phyloP scores from a whole-genome alignment of 2,329 filamentous ascomycete genomes.

The Diplodia seriata region DNA sequence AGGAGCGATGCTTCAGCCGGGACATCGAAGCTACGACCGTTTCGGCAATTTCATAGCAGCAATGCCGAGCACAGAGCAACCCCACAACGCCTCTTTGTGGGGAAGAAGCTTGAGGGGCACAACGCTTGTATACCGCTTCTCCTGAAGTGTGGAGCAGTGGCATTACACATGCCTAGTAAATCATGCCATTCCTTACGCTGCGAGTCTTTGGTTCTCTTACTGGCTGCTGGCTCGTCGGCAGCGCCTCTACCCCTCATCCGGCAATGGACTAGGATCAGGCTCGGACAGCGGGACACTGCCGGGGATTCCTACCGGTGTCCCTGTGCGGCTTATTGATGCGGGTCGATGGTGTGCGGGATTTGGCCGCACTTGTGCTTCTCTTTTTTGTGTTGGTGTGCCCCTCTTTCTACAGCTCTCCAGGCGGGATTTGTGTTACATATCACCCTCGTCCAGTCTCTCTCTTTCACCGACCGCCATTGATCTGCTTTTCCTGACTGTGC shows the following conservation, averaged over 20 bases:
- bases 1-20: not conserved
- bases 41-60: slow-evolving; percentile 16
- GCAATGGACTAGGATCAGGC: not conserved
- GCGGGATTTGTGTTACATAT: not conserved
- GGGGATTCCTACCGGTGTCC: slow-evolving; percentile 2
- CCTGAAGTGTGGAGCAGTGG: not conserved
- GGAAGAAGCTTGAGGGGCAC: slow-evolving; percentile 20
- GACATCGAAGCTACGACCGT: slow-evolving; percentile 1
- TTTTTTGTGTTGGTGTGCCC: slow-evolving; percentile 9
- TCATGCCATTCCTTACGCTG: not conserved
- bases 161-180: not conserved
- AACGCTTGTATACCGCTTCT: not conserved
- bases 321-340: not conserved
- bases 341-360: not conserved
- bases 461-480: not conserved
- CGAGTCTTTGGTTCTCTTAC: not conserved
- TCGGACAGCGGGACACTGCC: not conserved
- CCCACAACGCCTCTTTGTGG: slow-evolving; percentile 30
- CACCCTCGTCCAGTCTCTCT: not conserved
- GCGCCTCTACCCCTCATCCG: not conserved
- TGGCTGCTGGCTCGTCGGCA: not conserved
- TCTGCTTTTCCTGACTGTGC: not conserved
- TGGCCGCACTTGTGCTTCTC: not conserved
- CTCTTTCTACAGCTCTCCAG: not conserved
- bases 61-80: slow-evolving; percentile 21